phyloP scores from a whole-genome alignment of 331 rosid species.

The Malus hybrid region DNA sequence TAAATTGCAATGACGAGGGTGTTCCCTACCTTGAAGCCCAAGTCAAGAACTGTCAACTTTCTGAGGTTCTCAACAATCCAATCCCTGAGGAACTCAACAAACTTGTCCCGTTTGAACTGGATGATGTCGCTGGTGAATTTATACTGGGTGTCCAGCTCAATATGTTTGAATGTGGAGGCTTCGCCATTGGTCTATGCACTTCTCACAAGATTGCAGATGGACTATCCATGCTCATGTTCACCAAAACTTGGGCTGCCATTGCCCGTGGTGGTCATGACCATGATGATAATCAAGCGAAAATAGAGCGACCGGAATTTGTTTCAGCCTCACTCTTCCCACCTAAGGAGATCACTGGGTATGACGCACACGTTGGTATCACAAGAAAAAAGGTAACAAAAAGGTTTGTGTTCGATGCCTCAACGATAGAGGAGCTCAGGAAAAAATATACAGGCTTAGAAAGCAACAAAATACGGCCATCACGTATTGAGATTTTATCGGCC shows the following conservation, averaged over 20 bases:
- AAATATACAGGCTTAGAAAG: slow-evolving; percentile 1
- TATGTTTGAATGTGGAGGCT: slow-evolving; percentile 16
- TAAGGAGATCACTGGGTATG: not conserved
- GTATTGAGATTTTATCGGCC: slow-evolving; percentile 38
- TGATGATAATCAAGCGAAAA: not conserved
- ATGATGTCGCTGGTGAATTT: not conserved
- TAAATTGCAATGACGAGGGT: not conserved
- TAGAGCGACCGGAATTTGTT: not conserved
- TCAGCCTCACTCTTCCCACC: slow-evolving; percentile 15
- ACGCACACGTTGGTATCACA: not conserved
- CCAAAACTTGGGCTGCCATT: slow-evolving; percentile 12
- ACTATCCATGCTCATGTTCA: slow-evolving; percentile 2
- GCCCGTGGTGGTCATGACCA: not conserved
- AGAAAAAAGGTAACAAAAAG: slow-evolving; percentile 26
- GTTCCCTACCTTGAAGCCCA: too few species aligned
- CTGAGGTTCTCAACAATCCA: too few species aligned
- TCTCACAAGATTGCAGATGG: slow-evolving; percentile 25
- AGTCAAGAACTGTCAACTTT: too few species aligned
- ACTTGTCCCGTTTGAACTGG: slow-evolving; percentile 4
- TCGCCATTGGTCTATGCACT: slow-evolving; percentile 18
- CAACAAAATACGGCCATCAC: slow-evolving; percentile 4
- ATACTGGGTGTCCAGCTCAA: slow-evolving; percentile 12
- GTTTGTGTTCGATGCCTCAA: slow-evolving; percentile 24
- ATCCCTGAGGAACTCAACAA: not conserved
- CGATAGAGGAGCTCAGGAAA: slow-evolving; percentile 21